Base-by-base conservation (phyloP, 208 protist species). In the Phytomonas sp. region DNA sequence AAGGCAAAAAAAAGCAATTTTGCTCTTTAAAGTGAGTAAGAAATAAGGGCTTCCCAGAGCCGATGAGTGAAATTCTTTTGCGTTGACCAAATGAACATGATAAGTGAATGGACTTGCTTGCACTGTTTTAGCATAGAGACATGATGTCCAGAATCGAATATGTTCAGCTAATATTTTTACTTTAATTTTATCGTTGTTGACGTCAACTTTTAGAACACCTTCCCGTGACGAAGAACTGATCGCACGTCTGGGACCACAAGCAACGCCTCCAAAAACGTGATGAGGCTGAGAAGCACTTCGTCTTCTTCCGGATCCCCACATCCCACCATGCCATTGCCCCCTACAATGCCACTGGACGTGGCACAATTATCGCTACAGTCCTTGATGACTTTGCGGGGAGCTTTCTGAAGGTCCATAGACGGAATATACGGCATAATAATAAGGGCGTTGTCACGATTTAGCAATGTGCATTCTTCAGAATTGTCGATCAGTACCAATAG, bases 401-500 rank as follows among this genome's bases (percentile, higher is more conserved):
- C 46, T 26, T 56, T 56, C 20, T 56, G 46, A 23, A 56, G 46
- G 20, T 26, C 20, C 46, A 56, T 26, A 15, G 87, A 81, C 0
- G 90, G 90, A 60, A 91, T 85, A 75, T 82, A 96, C 1, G 90
- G 86, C 13, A 87, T 72, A 30, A 96, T 78, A 53, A 96, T 79
- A 17, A 96, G 70, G 0, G 86, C 85, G 73, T 93, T 96, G 29
- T 93, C 85, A 26, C 87, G 77, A 65, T 93, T 93, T 9, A 88
- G 74, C 28, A 88, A 70, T 46, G 81, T 85, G 74, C 83, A 92
- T 72, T 93, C 85, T 68, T 93, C 85, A 4, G 72, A 81, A 73
- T 96, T 96, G 74, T 96, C 90, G 34, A 96, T 83, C 87, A 93
- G 90, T 62, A 96, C 82, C 62, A 91, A 76, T 68, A 93, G 68